phyloP scores from a whole-genome alignment of 768 basidiomycete genomes.

The Hydnum rufescens region DNA sequence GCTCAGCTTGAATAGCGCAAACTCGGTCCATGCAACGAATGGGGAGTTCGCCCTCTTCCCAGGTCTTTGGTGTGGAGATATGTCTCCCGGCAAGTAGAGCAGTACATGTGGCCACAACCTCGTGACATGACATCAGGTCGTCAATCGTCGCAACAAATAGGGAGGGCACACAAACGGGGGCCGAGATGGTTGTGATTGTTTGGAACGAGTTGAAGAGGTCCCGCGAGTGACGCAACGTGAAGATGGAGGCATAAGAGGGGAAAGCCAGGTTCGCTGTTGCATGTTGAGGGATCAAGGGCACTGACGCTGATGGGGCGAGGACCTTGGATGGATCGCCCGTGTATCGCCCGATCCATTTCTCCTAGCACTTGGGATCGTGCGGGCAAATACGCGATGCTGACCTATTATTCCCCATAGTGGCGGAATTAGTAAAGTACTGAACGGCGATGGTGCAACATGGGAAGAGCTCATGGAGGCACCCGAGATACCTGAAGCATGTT shows the following conservation, averaged over 20 bases:
- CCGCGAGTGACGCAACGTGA: conserved; percentile 17
- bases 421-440: conserved; percentile 4
- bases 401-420: too few relatives aligned
- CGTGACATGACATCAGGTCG: conserved; percentile 43
- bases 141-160: conserved; percentile 79
- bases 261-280: neutral
- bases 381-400: conserved; percentile 63
- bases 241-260: too few relatives aligned
- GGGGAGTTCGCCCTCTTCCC: conserved; percentile 53
- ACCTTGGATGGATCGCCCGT: conserved; percentile 76
- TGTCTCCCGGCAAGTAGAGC: conserved; percentile 63
- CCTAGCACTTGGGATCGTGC: conserved; percentile 85
- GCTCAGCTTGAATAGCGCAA: conserved; percentile 45
- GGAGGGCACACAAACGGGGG: conserved; percentile 77
- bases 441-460: neutral
- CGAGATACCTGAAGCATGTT: conserved; percentile 73
- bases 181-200: conserved; percentile 5
- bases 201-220: conserved; percentile 10
- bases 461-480: conserved; percentile 51
- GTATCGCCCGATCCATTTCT: conserved; percentile 86
- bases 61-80: conserved; percentile 66
- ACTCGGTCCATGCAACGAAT: conserved; percentile 68
- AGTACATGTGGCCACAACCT: conserved; percentile 71
- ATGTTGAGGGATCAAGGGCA: conserved; percentile 13
- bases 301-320: too few relatives aligned